Percentiles rank a stretch among this genome's conserved stretches.
Conservation (phyloP, 139 green algal species). For the Tetradesmus lagerheimii region DNA sequence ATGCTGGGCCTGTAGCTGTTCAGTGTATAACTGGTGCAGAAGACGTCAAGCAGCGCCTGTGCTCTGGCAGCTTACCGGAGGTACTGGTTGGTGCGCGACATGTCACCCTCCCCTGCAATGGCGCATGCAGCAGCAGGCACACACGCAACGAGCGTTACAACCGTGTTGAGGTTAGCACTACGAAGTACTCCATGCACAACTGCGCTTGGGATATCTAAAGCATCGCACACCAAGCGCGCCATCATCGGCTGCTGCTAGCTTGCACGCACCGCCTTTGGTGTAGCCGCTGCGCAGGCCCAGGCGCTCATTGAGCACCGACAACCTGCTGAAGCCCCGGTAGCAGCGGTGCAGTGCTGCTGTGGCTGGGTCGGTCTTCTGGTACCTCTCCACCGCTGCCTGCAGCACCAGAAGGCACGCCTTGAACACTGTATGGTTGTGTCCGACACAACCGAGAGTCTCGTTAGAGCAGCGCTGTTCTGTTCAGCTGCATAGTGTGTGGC, state of each 20-base stretch:
- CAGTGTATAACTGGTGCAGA: no score
- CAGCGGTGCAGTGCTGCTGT: constrained; percentile 43
- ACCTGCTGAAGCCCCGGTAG: constrained; percentile 52
- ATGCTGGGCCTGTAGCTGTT: no score
- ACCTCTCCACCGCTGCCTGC: not conserved
- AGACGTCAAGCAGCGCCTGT: no score
- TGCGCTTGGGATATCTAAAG: not conserved
- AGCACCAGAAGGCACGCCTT: not conserved
- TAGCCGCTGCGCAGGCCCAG: constrained; percentile 57
- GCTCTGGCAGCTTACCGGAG: constrained; percentile 37
- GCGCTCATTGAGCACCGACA: constrained; percentile 64
- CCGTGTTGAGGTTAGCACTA: no score
- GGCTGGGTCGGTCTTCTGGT: constrained; percentile 27
- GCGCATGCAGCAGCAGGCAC: not conserved
- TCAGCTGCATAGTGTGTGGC: no score
- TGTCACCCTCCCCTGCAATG: constrained; percentile 60
- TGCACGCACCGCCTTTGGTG: constrained; percentile 52
- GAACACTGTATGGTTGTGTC: no score
- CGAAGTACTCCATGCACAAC: not conserved
- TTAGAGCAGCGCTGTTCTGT: no score
- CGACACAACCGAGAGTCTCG: no score
- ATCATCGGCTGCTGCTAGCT: no score
- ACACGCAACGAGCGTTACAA: no score
- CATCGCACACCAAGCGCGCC: no score
- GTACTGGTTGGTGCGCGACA: constrained; percentile 66